A percentile compares a stretch with the other conserved stretches of the same genome.
phyloP scores from a whole-genome alignment of 192 early-diverging fungal species.

The Entomortierella beljakovae region DNA sequence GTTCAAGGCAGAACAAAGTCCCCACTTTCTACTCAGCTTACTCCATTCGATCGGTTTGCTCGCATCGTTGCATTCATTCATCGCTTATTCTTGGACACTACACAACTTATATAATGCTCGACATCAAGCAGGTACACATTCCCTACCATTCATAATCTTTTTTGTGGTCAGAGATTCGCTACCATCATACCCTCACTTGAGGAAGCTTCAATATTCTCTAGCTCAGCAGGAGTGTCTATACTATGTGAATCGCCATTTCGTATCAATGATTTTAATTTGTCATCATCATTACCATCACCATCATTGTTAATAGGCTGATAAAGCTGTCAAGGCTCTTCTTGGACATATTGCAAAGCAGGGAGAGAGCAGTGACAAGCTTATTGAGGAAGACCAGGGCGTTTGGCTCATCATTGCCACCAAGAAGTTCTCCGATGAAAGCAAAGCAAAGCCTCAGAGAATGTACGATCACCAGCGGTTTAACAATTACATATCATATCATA shows the following conservation, averaged over 20 bases:
- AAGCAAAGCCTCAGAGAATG: constrained; percentile 78
- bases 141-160: neutral
- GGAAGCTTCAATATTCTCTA: too few species aligned
- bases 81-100: neutral
- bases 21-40: too few species aligned
- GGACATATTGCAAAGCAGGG: constrained; percentile 53
- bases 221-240: too few species aligned
- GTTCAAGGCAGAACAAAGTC: neutral
- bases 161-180: too few species aligned
- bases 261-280: neutral
- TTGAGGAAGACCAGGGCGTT: constrained; percentile 63
- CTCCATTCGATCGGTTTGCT: constrained; percentile 5
- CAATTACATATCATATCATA: too few species aligned
- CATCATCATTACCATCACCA: neutral
- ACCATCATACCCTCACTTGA: neutral
- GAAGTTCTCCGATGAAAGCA: constrained; percentile 69
- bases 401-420: constrained; percentile 77
- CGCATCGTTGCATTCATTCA: neutral
- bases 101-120: constrained; percentile 10
- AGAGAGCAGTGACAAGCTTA: constrained; percentile 61
- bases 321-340: constrained; percentile 69
- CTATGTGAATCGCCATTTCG: neutral
- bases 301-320: constrained; percentile 56
- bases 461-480: constrained; percentile 35
- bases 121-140: constrained; percentile 19